Percentiles rank a stretch among this genome's conserved stretches.
Evolutionary conservation across 768 basidiomycete species (phyloP).

Genomic region (Tulasnella sp.): DNA sequence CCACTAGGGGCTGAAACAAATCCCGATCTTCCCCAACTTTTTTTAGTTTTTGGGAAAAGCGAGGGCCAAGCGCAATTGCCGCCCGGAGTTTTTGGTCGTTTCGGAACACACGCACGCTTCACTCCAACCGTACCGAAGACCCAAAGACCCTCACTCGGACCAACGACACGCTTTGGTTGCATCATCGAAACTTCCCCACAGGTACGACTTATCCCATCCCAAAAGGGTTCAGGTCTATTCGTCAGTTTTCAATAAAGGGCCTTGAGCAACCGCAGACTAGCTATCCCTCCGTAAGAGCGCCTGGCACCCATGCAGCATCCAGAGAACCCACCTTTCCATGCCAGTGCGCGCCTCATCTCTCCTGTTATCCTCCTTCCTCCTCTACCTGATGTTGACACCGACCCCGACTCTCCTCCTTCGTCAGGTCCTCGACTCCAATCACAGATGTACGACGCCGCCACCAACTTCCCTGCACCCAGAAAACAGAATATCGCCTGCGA

Average conservation of each 20-base stretch:
- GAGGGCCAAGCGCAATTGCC: constrained; percentile 9
- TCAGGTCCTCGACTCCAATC: constrained; percentile 24
- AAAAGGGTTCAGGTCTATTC: not conserved
- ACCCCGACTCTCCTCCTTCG: constrained; percentile 2
- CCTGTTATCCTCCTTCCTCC: constrained; percentile 23
- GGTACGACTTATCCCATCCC: constrained; percentile 3
- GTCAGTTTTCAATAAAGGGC: not conserved
- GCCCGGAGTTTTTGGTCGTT: not conserved
- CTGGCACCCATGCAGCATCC: constrained; percentile 9
- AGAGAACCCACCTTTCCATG: constrained; percentile 24
- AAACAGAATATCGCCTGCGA: constrained; percentile 94
- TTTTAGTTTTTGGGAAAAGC: not conserved
- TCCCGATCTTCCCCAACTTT: not conserved
- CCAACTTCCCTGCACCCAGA: constrained; percentile 73
- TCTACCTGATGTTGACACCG: constrained; percentile 23
- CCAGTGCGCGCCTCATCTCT: constrained; percentile 27
- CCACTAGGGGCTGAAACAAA: not conserved
- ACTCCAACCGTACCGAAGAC: not conserved
- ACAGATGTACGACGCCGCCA: constrained; percentile 34
- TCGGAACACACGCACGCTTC: not conserved
- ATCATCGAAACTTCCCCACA: not conserved
- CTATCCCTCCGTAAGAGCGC: not conserved
- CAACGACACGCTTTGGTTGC: not conserved
- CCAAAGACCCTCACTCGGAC: constrained; percentile 5
- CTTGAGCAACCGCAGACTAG: not conserved